Base-by-base conservation (phyloP, 179 eudicot species). In the Spinacia oleracea region DNA sequence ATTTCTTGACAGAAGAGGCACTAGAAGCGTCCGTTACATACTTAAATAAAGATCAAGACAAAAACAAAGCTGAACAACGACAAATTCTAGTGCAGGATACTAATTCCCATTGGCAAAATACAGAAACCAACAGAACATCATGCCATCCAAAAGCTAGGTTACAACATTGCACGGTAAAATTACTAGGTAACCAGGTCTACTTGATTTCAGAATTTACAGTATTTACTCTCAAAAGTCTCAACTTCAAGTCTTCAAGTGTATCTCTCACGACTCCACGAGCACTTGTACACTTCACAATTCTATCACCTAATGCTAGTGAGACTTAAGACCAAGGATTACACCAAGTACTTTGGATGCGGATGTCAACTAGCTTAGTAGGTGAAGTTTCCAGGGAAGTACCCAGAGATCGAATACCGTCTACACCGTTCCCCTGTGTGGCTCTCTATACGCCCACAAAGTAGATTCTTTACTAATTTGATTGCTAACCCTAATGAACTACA, bases 91-190 rank as follows among this genome's bases (percentile, higher is more conserved):
- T 12, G 21, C 56, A 14, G 20, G 34, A 27, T 12, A 60, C 42
- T 51, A 35, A 69, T 38, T 38, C 31, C 56, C 43, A 43, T 11
- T 60, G 76, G 1, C 5, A 6, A 51, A 51, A 50, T 20, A 0
- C 68, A 70, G 46, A 78, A 70, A 56, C 35, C 32, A 40, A 40
- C 31, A 55, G 56, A 55, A 38, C 73, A 35, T 31, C 73, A 77
- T 29, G 12, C 74, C 23, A 23, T 46, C 21, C 18, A 31, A 50
- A 29, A 48, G 12, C 21, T 72, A 23, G 42, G 12, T 71, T 6
- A 29, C 23, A 46, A 15, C 6, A 31, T 31, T 18, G 34, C 65
- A 25, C 55, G 10, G 63, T 21, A 34, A 51, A 6, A 48, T 42
- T 12, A 68, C 23, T 29, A 48, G 21, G 25, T 2, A 72, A 10